Evolutionary conservation across 306 rosid species (phyloP), one percentile per base, ranked within the genome.

Genomic region (Rubus parviflorus): DNA sequence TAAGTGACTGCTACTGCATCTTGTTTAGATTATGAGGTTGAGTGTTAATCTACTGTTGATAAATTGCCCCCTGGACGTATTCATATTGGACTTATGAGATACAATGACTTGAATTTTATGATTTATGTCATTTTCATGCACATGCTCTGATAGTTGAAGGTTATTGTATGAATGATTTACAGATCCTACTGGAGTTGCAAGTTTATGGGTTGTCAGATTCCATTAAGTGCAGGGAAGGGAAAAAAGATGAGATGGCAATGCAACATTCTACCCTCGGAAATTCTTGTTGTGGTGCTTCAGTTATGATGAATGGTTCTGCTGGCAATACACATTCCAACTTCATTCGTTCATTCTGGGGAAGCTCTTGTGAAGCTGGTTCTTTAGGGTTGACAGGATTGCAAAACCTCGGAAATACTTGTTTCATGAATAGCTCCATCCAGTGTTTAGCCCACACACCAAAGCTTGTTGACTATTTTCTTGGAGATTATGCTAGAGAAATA

Each of bases 331-430:
- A 68, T 79, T 82, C 91, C 51, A 87, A 83, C 72, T 78, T 72
- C 79, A 64, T 66, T 77, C 86, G 84, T 77, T 85, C 87, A 77
- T 82, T 82, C 79, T 88, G 89, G 84, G 85, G 85, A 83, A 86
- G 86, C 81, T 83, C 90, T 41, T 77, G 87, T 22, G 97, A 95
- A 90, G 94, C 92, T 73, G 97, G 99, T 65, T 86, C 97, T 63
- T 85, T 95, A 86, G 99, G 99, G 84, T 86, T 95, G 83, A 83
- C 97, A 22, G 99, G 99, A 72, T 82, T 95, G 76, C 97, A 89
- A 73, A 95, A 95, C 86, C 97, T 95, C 45, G 99, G 99, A 82
- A 95, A 95, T 81, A 95, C 99, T 63, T 95, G 99, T 85, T 95
- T 95, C 86, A 95, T 95, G 99, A 95, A 95, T 90, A 91, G 99